phyloP scores from a whole-genome alignment of 345 rosid genomes.

The Punica granatum region DNA sequence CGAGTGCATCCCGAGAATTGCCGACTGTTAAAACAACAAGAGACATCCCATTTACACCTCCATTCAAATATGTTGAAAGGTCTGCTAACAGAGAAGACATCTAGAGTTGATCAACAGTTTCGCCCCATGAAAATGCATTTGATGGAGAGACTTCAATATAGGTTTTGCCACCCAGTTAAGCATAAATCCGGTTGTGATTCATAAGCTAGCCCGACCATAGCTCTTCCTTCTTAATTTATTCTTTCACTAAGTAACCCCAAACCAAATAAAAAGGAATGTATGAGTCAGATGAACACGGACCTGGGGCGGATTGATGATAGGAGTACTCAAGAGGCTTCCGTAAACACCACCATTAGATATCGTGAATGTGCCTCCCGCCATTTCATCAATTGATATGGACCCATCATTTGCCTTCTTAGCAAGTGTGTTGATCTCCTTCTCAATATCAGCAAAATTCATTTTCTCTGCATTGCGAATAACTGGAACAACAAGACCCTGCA shows the following conservation, averaged over 20 bases:
- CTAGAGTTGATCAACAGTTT: not conserved
- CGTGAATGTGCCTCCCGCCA: slow-evolving; percentile 98
- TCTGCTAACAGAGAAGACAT: not conserved
- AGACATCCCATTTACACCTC: not conserved
- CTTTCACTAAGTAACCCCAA: not conserved
- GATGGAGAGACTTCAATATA: not conserved
- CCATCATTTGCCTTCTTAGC: slow-evolving; percentile 94
- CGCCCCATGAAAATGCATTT: not conserved
- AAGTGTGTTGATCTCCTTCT: slow-evolving; percentile 79
- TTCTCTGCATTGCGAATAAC: slow-evolving; percentile 56
- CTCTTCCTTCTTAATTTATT: not conserved
- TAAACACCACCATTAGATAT: slow-evolving; percentile 83
- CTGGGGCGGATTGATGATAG: slow-evolving; percentile 99
- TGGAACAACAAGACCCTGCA: slow-evolving; percentile 86
- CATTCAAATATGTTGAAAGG: not conserved
- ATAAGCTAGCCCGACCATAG: not conserved
- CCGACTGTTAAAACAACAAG: slow-evolving; percentile 38
- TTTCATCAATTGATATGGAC: slow-evolving; percentile 89
- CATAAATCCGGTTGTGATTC: no score
- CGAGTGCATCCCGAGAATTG: slow-evolving; percentile 82
- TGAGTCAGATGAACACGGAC: slow-evolving; percentile 21
- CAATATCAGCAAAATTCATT: slow-evolving; percentile 89
- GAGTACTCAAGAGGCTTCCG: slow-evolving; percentile 95
- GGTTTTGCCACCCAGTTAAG: not conserved
- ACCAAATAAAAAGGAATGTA: not conserved